Base-by-base conservation (phyloP, 768 basidiomycete genomes). In the Cubamyces sp. region DNA sequence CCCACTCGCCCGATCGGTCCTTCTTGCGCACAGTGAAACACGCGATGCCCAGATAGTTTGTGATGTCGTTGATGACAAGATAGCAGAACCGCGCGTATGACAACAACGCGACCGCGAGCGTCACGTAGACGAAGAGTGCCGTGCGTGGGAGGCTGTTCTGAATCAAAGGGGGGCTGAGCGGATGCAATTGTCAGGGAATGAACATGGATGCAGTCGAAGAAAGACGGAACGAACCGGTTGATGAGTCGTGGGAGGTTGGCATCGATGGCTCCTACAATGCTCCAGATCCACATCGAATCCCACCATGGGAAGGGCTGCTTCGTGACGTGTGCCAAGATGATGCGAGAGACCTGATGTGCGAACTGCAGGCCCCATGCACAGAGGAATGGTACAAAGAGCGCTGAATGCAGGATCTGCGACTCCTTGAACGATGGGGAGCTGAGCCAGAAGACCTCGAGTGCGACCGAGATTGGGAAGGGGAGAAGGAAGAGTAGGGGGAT, bases 321-420 rank as follows among this genome's bases (percentile, higher is more conserved):
- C 54, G 96, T 95, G 28, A 97, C 87, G 74, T 98, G 97, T 0
- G 95, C 92, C 48, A 97, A 77, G 69, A 98, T 98, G 81, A 98
- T 91, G 66, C 89, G 79, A 12, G 94, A 93, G 40, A 97, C 96
- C 72, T 95, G 89, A 65, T 92, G 91, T 28, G 91, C 89, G 66
- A 93, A 92, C 74, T 92, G 90, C 54, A 92, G 74, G n/a, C 95
- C 96, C 95, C 96, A 98, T 19, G 91, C 88, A 68, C 87, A 89
- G 18, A 96, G 75, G 79, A 96, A 97, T 3, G 95, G 94, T 12
- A 98, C 76, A 71, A 98, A 88, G 25, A 88, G 81, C 1, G 87
- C 78, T 1, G 91, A 91, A 66, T 89, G 79, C 42, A 97, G 78
- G 73, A 96, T 85, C n/a, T 78, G 78, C 3, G 88, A 87, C 59